Conservation (phyloP, 2,329 filamentous ascomycete species). For the Capronia epimyces region DNA sequence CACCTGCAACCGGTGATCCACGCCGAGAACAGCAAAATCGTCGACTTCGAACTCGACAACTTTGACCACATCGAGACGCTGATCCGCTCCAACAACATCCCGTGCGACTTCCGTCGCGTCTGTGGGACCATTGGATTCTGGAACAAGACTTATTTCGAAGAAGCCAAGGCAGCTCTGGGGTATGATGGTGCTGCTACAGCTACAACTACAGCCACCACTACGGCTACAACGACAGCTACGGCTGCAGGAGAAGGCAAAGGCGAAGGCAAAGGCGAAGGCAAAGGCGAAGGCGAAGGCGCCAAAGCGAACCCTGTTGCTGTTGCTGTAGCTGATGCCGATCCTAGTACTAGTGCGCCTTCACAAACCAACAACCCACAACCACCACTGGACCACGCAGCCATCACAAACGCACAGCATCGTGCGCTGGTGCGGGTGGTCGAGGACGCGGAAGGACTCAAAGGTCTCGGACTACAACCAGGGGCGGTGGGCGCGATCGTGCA, state of each 20-base stretch:
- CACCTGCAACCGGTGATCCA: conserved; percentile 35
- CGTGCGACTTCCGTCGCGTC: conserved; percentile 18
- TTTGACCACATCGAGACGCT: conserved; percentile 12
- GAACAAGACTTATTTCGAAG: conserved; percentile 20
- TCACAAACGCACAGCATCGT: background rate
- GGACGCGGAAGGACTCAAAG: conserved; percentile 32
- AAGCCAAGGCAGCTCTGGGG: conserved; percentile 18
- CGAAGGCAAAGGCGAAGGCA: background rate
- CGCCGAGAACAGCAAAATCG: conserved; percentile 42
- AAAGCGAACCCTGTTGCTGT: too few relatives aligned
- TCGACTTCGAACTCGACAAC: conserved; percentile 40
- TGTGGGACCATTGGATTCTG: conserved; percentile 17
- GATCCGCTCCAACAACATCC: background rate
- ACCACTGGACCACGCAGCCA: background rate
- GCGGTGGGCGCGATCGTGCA: conserved; percentile 20
- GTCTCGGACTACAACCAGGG: conserved; percentile 27
- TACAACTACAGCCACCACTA: background rate
- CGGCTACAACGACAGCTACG: background rate
- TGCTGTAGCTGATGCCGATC: too few relatives aligned
- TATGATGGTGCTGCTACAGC: too few relatives aligned
- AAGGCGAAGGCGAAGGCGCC: background rate
- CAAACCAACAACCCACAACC: too few relatives aligned
- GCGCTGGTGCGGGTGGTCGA: conserved; percentile 16
- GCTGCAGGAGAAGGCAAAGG: too few relatives aligned
- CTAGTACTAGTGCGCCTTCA: too few relatives aligned